These are phyloP conservation scores for Vigna reflexopilosa DNA, from an alignment of 306 rosid genomes.

Conservation along the genomic window DNA sequence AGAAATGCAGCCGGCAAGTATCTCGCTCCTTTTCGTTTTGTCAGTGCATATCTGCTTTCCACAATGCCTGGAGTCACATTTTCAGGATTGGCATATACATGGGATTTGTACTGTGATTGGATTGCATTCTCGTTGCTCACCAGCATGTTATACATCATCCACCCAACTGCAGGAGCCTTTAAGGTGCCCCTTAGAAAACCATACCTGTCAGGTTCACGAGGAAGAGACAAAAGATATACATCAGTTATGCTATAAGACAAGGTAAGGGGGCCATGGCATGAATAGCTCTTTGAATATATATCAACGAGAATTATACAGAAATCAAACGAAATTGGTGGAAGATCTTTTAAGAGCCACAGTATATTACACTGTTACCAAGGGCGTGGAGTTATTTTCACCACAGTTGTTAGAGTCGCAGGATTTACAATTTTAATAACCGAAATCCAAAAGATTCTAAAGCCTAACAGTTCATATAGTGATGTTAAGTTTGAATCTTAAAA, in stretches of 20 bases:
- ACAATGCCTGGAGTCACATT: constrained; percentile 80
- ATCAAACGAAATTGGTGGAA: constrained; percentile 16
- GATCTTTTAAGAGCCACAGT: neutral
- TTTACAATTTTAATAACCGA: neutral
- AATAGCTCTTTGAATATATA: neutral
- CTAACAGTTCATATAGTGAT: neutral
- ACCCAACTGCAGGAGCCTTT: constrained; percentile 94
- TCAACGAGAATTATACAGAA: constrained; percentile 11
- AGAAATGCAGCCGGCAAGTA: constrained; percentile 91
- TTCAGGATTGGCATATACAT: constrained; percentile 85
- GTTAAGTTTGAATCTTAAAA: constrained; percentile 4
- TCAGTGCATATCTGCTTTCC: constrained; percentile 79
- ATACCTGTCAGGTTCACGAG: constrained; percentile 61
- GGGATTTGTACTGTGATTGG: constrained; percentile 92
- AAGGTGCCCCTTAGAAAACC: constrained; percentile 89
- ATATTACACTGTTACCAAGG: constrained; percentile 22
- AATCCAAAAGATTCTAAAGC: neutral
- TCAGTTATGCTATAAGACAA: constrained; percentile 37
- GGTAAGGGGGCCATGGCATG: neutral
- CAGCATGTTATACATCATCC: constrained; percentile 97
- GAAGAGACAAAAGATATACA: constrained; percentile 36
- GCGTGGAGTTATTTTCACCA: neutral
- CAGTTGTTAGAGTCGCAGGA: neutral
- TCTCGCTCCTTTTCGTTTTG: constrained; percentile 86
- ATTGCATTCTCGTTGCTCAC: constrained; percentile 93